These are phyloP conservation scores for Forsythia suspensa DNA, from an alignment of 257 asterid genomes.

Conservation along the genomic window DNA sequence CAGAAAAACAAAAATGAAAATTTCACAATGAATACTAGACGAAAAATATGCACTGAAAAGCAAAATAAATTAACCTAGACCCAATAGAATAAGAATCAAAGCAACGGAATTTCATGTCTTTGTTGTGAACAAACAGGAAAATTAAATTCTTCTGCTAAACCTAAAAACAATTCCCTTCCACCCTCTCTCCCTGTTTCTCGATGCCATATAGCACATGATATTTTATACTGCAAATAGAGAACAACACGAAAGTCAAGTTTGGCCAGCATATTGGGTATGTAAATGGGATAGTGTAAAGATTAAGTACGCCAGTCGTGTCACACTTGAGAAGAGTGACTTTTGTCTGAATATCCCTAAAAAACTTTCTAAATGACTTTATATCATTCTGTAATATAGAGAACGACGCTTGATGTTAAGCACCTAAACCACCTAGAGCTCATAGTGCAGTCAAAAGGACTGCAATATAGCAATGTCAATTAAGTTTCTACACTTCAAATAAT, in stretches of 20 bases:
- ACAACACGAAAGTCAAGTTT: neutral
- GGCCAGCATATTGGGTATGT: neutral
- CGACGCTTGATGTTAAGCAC: neutral
- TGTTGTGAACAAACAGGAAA: neutral
- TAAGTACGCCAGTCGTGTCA: too few species aligned
- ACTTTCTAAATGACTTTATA: neutral
- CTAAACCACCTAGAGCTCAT: neutral
- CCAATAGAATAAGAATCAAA: neutral
- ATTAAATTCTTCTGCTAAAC: neutral
- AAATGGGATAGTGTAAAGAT: neutral
- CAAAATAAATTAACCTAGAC: conserved; percentile 4
- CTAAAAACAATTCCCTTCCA: neutral
- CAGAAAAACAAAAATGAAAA: conserved; percentile 13
- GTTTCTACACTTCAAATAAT: too few species aligned
- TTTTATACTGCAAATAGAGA: neutral
- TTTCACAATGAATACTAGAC: neutral
- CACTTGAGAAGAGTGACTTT: too few species aligned
- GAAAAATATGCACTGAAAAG: neutral
- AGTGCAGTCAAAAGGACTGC: neutral
- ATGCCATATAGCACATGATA: neutral
- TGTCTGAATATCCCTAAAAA: too few species aligned
- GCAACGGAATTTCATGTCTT: neutral
- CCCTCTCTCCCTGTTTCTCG: neutral
- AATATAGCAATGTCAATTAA: neutral
- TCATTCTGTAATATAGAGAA: neutral